Evolutionary conservation across 257 asterid genomes (phyloP).

Genomic region (Apocynum venetum): DNA sequence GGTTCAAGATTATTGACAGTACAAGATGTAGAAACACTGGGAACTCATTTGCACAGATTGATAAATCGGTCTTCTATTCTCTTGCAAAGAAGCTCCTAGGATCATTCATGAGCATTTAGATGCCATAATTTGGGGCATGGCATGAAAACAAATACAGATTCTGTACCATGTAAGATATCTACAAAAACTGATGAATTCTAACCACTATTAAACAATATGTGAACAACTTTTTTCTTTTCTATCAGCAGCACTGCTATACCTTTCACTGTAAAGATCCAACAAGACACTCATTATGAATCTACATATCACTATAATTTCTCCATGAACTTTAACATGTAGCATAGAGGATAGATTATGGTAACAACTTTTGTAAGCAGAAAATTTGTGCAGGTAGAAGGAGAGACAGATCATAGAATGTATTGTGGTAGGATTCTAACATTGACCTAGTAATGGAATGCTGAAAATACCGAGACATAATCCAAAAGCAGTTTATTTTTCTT

Average conservation of each 20-base stretch:
- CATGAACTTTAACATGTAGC: not conserved
- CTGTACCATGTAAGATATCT: not conserved
- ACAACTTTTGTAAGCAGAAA: not conserved
- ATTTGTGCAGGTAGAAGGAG: not conserved
- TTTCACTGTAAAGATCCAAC: not conserved
- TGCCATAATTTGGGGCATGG: conserved; percentile 10
- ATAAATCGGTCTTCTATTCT: conserved; percentile 27
- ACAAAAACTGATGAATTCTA: not conserved
- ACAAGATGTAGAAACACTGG: conserved; percentile 40
- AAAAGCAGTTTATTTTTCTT: not conserved
- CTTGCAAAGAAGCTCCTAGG: conserved; percentile 30
- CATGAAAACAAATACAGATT: conserved; percentile 12
- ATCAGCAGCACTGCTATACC: not conserved
- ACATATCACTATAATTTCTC: not conserved
- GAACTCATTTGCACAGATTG: conserved; percentile 19
- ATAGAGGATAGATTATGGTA: not conserved
- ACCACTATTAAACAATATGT: not conserved
- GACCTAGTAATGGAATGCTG: not conserved
- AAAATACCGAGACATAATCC: not conserved
- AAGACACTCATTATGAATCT: not conserved
- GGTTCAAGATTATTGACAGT: conserved; percentile 90
- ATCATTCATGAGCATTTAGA: not conserved
- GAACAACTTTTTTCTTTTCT: not conserved
- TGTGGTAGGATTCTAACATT: not conserved
- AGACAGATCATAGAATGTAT: not conserved